Conservation (phyloP, 257 asterid species). For the Plantago ovata region DNA sequence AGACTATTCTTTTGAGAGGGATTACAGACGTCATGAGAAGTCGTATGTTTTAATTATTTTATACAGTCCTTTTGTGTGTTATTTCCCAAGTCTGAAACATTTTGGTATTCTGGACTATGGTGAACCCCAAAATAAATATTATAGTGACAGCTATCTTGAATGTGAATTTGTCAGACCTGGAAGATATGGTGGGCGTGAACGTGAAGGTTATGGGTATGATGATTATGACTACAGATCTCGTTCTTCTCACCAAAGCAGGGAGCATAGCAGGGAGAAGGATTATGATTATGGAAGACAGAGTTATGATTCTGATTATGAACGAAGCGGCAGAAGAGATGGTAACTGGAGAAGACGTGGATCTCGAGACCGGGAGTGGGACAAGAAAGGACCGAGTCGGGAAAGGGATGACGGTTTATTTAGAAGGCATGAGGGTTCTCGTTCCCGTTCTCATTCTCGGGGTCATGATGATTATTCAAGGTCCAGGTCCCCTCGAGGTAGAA, state of each 20-base stretch:
- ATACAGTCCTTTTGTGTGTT: constrained; percentile 27
- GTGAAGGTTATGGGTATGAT: constrained; percentile 74
- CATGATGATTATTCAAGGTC: constrained; percentile 77
- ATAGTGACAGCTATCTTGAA: constrained; percentile 37
- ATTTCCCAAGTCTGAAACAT: too few relatives aligned
- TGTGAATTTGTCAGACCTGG: constrained; percentile 65
- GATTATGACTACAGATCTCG: constrained; percentile 81
- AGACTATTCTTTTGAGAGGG: constrained; percentile 74
- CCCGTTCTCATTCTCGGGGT: constrained; percentile 69
- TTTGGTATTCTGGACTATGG: constrained; percentile 27
- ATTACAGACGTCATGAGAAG: constrained; percentile 78
- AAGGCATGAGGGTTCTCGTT: constrained; percentile 63
- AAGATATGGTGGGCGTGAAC: constrained; percentile 78
- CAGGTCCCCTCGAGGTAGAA: constrained; percentile 83
- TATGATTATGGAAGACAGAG: constrained; percentile 71
- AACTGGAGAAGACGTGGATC: constrained; percentile 79
- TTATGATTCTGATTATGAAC: constrained; percentile 93
- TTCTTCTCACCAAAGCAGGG: constrained; percentile 58
- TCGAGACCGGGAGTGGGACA: constrained; percentile 79
- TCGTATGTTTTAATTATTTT: constrained; percentile 54
- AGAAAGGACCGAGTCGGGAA: constrained; percentile 73
- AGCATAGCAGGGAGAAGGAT: constrained; percentile 80
- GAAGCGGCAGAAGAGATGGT: constrained; percentile 74
- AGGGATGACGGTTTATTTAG: constrained; percentile 71
- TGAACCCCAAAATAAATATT: constrained; percentile 27